Evolutionary conservation across 257 asterid species (phyloP).

Genomic region (Plantago ovata): DNA sequence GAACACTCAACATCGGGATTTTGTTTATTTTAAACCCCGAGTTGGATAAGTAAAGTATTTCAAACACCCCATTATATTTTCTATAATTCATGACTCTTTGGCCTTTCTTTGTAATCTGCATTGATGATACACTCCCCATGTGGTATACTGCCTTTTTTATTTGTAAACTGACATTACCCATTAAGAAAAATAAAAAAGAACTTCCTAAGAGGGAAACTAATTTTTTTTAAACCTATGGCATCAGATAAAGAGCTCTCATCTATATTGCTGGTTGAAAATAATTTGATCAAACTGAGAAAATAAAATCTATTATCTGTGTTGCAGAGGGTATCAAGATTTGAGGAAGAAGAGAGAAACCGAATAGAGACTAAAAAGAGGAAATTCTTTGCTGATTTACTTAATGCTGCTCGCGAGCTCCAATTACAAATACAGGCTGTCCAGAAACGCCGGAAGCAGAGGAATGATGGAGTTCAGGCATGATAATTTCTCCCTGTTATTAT

Average conservation of each 20-base stretch:
- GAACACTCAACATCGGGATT: too few relatives aligned
- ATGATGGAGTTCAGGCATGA: constrained; percentile 92
- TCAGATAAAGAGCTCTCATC: not conserved
- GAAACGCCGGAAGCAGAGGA: constrained; percentile 88
- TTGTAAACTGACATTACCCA: too few relatives aligned
- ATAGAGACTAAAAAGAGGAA: constrained; percentile 80
- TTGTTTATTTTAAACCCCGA: too few relatives aligned
- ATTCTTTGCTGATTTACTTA: constrained; percentile 83
- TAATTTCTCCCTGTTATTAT: constrained; percentile 11
- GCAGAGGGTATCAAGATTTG: constrained; percentile 86
- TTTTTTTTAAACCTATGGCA: not conserved
- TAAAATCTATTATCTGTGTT: constrained; percentile 20
- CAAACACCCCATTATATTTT: too few relatives aligned
- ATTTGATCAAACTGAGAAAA: constrained; percentile 18
- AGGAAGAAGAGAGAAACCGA: constrained; percentile 87
- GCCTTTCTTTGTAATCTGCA: too few relatives aligned
- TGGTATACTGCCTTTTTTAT: too few relatives aligned
- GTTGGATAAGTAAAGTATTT: too few relatives aligned
- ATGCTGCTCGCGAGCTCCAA: constrained; percentile 93
- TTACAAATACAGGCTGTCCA: constrained; percentile 86
- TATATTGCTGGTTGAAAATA: constrained; percentile 10
- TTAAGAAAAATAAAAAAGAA: too few relatives aligned
- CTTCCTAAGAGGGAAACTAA: too few relatives aligned
- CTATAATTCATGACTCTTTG: too few relatives aligned
- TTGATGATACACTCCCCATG: too few relatives aligned